Evolutionary conservation across 139 green algal species (phyloP).

Genomic region (Gonium pectorale): DNA sequence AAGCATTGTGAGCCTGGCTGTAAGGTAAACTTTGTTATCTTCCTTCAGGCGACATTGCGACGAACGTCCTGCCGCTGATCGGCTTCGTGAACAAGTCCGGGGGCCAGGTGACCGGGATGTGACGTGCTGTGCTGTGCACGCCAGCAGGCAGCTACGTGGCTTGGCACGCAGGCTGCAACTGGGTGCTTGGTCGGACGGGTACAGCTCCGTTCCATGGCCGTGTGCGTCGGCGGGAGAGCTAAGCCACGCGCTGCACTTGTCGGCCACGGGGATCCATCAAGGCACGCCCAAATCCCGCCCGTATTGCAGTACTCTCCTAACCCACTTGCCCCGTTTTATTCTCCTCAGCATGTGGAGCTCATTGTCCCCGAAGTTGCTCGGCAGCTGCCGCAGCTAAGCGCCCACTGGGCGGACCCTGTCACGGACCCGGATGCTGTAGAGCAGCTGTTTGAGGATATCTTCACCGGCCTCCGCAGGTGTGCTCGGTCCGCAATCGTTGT

Average conservation of each 20-base stretch:
- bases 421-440: neutral
- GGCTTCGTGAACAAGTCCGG: constrained; percentile 35
- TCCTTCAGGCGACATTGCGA: neutral
- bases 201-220: too few species aligned
- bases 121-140: neutral
- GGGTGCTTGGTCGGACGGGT: too few species aligned
- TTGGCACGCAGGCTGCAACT: too few species aligned
- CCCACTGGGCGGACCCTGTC: neutral
- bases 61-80: constrained; percentile 36
- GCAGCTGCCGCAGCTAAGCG: constrained; percentile 10
- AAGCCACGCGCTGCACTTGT: too few species aligned
- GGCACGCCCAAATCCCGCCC: neutral
- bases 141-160: too few species aligned
- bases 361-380: constrained; percentile 29
- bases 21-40: neutral
- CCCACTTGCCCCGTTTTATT: neutral
- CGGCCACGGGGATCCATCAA: neutral
- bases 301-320: neutral
- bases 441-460: neutral
- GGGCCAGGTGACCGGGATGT: constrained; percentile 35
- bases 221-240: too few species aligned
- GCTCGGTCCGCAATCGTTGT: neutral
- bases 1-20: neutral
- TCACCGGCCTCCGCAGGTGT: constrained; percentile 31
- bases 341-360: constrained; percentile 26